Evolutionary conservation across 371 early-diverging fungal genomes (phyloP), one percentile per base, ranked within the genome.

Genomic region (Ordospora pajunii): DNA sequence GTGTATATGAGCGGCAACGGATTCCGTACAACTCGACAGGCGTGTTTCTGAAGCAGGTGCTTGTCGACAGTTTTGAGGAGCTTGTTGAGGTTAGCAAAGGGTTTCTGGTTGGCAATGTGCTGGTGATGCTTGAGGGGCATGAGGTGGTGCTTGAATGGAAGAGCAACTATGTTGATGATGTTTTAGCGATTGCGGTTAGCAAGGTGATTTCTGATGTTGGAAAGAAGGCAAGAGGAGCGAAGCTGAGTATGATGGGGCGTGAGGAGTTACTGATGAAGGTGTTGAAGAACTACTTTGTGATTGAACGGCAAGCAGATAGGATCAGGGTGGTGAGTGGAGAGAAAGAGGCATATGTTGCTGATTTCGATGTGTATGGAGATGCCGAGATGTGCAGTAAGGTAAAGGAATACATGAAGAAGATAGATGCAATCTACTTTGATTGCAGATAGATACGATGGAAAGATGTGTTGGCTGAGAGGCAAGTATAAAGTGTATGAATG

Each of bases 151-250:
- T 82, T 27, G 71, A 73, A 48, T 82, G 80, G 79, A 63, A 52
- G 46, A 76, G 76, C 45, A 71, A 45, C 32, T 82, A 82, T 70
- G 17, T 65, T 14, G 63, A 70, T 65, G 82, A 82, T 67, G 64
- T 82, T 9, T 25, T 79, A 22, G 82, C 80, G 17, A 51, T 76
- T 27, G 21, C 76, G 23, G 73, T 82, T 42, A 64, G 58, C 19
- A 71, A 72, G 50, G 25, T 53, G 43, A 68, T 82, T 17, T 53
- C 67, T 67, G 69, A 64, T 37, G 70, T 82, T 49, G 68, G 74
- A 1, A 22, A 37, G 8, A 76, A 58, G 21, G 64, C 67, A 11
- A 75, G 72, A 27, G 73, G 62, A 53, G 48, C 79, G 22, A 68
- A 53, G 48, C 19, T 72, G 46, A 48, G 49, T 19, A 82, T 70